Conservation (phyloP, 345 rosid genomes). For the Hypericum androsaemum region DNA sequence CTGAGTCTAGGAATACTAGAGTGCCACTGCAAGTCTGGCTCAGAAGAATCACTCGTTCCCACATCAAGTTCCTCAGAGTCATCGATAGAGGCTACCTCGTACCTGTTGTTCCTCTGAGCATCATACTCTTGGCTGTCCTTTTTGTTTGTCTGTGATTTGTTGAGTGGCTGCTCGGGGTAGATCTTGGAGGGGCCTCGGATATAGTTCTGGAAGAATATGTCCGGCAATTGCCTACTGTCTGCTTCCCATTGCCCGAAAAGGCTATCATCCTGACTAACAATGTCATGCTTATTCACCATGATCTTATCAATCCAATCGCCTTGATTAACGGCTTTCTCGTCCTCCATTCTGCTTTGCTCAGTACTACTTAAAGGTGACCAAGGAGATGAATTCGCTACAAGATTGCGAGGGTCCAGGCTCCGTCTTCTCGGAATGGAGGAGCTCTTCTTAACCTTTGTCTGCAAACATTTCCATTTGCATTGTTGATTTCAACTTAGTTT, state of each 20-base stretch:
- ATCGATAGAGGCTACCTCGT: constrained; percentile 16
- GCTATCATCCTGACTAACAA: constrained; percentile 9
- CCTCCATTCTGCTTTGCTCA: constrained; percentile 17
- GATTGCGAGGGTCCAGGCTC: constrained; percentile 22
- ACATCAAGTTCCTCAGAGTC: constrained; percentile 26
- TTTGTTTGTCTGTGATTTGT: constrained; percentile 20
- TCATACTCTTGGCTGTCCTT: constrained; percentile 34
- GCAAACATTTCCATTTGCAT: background rate
- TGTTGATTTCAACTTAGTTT: constrained; percentile 1
- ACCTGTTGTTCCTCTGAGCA: constrained; percentile 26
- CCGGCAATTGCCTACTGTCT: constrained; percentile 31
- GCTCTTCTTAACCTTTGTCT: constrained; percentile 6
- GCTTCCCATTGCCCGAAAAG: constrained; percentile 22
- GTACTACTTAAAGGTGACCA: constrained; percentile 10
- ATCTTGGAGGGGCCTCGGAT: constrained; percentile 27
- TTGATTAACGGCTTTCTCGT: constrained; percentile 13
- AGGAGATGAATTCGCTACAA: constrained; percentile 12
- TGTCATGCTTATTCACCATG: constrained; percentile 18
- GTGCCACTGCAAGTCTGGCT: constrained; percentile 52
- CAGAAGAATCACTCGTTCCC: constrained; percentile 42
- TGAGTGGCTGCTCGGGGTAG: constrained; percentile 27
- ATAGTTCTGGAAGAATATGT: constrained; percentile 14
- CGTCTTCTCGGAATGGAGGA: constrained; percentile 8
- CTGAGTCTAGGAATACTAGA: constrained; percentile 35
- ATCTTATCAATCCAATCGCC: constrained; percentile 23